Evolutionary conservation across 176 grass and related monocot species (phyloP).

Genomic region (Aegilops speltoides): DNA sequence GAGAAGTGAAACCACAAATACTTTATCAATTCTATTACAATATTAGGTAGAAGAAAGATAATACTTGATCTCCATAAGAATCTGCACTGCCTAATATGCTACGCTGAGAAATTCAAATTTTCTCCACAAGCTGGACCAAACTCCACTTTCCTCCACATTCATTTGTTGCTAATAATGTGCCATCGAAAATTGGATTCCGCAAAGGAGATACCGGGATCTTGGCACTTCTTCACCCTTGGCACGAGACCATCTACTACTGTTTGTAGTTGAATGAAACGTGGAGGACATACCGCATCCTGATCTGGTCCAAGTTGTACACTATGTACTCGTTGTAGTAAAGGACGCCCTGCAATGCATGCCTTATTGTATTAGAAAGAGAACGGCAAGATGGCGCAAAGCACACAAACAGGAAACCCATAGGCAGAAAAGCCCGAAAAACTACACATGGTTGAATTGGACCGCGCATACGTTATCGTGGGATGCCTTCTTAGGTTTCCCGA

Average conservation of each 20-base stretch:
- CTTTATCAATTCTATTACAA: background rate
- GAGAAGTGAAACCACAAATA: background rate
- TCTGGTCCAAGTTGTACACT: constrained; percentile 86
- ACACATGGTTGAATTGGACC: background rate
- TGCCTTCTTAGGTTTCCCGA: constrained; percentile 64
- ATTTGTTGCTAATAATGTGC: background rate
- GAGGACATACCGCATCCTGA: constrained; percentile 77
- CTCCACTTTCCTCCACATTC: background rate
- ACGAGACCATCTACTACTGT: background rate
- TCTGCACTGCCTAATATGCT: background rate
- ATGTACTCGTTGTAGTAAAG: constrained; percentile 93
- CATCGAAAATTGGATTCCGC: background rate
- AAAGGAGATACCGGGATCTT: background rate
- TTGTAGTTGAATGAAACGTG: constrained; percentile 76
- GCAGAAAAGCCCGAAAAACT: background rate
- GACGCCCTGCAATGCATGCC: constrained; percentile 49
- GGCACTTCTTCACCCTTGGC: background rate
- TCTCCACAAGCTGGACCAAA: background rate
- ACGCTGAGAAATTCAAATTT: background rate
- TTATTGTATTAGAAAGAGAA: background rate
- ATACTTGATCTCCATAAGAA: background rate
- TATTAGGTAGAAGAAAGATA: background rate
- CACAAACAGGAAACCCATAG: background rate
- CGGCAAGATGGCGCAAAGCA: background rate
- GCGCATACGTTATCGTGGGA: constrained; percentile 31